phyloP scores from a whole-genome alignment of 345 rosid genomes.

The Rhodamnia argentea region DNA sequence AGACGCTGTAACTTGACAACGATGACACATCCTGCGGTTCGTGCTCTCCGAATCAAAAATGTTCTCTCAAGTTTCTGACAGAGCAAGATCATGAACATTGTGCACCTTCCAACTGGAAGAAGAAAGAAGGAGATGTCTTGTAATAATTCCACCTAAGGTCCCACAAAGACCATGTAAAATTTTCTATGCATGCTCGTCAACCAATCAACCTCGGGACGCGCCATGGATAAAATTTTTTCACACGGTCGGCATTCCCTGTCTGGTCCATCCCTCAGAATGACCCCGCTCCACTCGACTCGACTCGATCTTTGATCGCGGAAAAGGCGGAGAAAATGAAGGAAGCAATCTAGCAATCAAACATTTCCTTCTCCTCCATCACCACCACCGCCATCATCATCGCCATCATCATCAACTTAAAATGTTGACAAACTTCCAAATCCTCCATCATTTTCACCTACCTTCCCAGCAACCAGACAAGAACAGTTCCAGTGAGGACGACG shows the following conservation, averaged over 20 bases:
- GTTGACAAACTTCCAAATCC: not conserved
- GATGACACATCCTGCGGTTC: not conserved
- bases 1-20: not conserved
- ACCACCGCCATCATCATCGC: not conserved
- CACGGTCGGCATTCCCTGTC: not conserved
- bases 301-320: not conserved
- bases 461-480: not conserved
- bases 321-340: not conserved
- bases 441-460: not conserved
- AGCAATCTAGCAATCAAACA: not conserved
- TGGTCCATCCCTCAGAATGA: not conserved
- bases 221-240: not conserved
- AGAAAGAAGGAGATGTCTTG: not conserved
- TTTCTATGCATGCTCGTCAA: not conserved
- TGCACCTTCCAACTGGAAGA: not conserved
- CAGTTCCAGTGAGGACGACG: not conserved
- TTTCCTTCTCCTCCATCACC: not conserved
- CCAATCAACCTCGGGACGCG: not conserved
- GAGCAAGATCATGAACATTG: not conserved
- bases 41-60: not conserved
- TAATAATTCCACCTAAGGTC: not conserved
- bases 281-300: not conserved
- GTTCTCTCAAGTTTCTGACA: not conserved
- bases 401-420: not conserved
- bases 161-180: not conserved